phyloP scores from a whole-genome alignment of 148 eudicot species.

The Diospyros kaki region DNA sequence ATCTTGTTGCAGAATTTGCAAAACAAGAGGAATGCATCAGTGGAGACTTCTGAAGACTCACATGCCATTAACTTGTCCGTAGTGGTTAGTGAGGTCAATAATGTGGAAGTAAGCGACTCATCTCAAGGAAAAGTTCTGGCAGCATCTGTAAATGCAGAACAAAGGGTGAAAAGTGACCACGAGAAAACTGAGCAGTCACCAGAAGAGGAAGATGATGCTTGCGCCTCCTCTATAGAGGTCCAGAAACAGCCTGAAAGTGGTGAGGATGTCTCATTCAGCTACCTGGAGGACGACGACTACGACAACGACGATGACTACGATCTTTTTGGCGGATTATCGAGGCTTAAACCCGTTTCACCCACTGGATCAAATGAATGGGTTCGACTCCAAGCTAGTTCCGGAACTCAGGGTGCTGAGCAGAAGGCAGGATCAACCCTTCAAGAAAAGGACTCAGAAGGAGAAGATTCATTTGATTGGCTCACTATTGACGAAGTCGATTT shows the following conservation, averaged over 20 bases:
- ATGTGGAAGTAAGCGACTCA: slow-evolving; percentile 8
- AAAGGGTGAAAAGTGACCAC: slow-evolving; percentile 14
- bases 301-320: slow-evolving; percentile 29
- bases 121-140: slow-evolving; percentile 7
- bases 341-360: slow-evolving; percentile 31
- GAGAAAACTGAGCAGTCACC: slow-evolving; percentile 5
- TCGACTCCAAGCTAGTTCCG: slow-evolving; percentile 28
- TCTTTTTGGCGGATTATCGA: slow-evolving; percentile 18
- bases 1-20: slow-evolving; percentile 40
- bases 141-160: slow-evolving; percentile 12
- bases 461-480: slow-evolving; percentile 68
- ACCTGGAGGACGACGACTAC: slow-evolving; percentile 58
- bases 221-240: slow-evolving; percentile 11
- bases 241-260: slow-evolving; percentile 30
- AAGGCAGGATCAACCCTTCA: slow-evolving; percentile 27
- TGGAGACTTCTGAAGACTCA: slow-evolving; percentile 26
- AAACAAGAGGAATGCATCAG: slow-evolving; percentile 28
- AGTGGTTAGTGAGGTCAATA: slow-evolving; percentile 7
- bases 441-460: slow-evolving; percentile 62
- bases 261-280: slow-evolving; percentile 69
- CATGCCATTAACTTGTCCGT: slow-evolving; percentile 17
- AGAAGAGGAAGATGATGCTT: slow-evolving; percentile 18
- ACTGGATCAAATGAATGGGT: slow-evolving; percentile 58
- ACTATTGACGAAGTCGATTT: slow-evolving; percentile 58
- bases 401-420: slow-evolving; percentile 15